Conservation (phyloP, 305 asterid genomes). For the Salvia sclarea region DNA sequence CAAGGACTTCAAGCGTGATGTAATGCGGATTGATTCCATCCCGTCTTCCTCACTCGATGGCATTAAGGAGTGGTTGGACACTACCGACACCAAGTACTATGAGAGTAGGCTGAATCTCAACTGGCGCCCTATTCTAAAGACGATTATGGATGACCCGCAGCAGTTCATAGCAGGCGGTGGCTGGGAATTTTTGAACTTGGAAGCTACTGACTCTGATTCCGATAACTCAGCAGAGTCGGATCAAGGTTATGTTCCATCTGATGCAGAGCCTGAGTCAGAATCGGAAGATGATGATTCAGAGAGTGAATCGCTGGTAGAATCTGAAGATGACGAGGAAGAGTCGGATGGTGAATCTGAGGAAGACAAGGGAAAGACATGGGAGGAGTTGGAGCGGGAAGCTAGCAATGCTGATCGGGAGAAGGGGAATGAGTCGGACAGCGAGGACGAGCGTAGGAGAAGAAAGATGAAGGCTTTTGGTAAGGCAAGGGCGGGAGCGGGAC, state of each 20-base stretch:
- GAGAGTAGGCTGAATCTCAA: constrained; percentile 81
- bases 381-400: constrained; percentile 82
- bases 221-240: constrained; percentile 61
- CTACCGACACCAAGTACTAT: constrained; percentile 76
- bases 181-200: constrained; percentile 86
- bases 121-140: constrained; percentile 73
- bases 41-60: constrained; percentile 69
- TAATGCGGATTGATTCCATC: constrained; percentile 74
- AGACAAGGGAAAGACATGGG: constrained; percentile 85
- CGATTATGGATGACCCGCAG: constrained; percentile 72
- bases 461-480: constrained; percentile 54
- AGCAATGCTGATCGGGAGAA: constrained; percentile 72
- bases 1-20: constrained; percentile 82
- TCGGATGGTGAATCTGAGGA: constrained; percentile 53
- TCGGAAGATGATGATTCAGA: constrained; percentile 67
- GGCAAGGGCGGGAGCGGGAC: constrained; percentile 44
- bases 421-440: constrained; percentile 71
- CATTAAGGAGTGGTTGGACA: constrained; percentile 82
- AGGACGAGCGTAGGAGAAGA: constrained; percentile 66
- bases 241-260: constrained; percentile 74
- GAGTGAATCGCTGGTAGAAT: constrained; percentile 75
- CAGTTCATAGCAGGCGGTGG: constrained; percentile 74
- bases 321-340: constrained; percentile 62
- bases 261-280: constrained; percentile 68
- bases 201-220: constrained; percentile 69